Evolutionary conservation across 768 basidiomycete genomes (phyloP), one percentile per base, ranked within the genome.

Genomic region (Tremella yokohamensis): DNA sequence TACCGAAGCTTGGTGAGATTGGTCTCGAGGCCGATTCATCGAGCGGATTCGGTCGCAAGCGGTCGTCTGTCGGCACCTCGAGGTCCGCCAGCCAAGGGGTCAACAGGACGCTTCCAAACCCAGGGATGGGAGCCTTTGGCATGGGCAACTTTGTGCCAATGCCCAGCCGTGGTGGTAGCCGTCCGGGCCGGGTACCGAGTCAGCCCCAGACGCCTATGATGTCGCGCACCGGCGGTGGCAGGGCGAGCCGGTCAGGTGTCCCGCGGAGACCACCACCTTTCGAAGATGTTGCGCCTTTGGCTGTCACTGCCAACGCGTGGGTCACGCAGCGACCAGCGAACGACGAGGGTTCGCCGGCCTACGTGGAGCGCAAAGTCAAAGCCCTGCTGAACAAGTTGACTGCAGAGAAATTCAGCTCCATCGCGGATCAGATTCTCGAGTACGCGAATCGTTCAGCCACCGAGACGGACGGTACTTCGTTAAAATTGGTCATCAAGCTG

Each of bases 381-480:
- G 80, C 81, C 52, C 79, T 96, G 57, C 85, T 98, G 68, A 94
- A 98, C 83, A 96, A 91, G 79, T 83, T 97, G 37, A 93, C 93
- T 13, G 88, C 92, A 85, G 91, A 97, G 81, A 88, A 88, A 65
- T 97, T 97, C 81, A 89, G 92, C 65, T 86, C 89, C 8, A 96
- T 97, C 72, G 93, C 92, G 2, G 85, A 89, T 72, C 91, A 98
- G 77, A 94, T 98, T 75, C 87, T 98, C 63, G 77, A 82, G 8
- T 97, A 91, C 90, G 93, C 92, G 26, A 94, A 97, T 83, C 89
- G 84, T 79, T 89, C 87, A 3, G 86, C 87, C 80, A 83, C 87
- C 69, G 91, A 98, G 82, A 88, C 85, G 74, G 90, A 97, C 71
- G 91, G 92, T 1, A 84, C 87, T 64, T 94, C 92, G 2, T 84